Evolutionary conservation across 2,329 filamentous ascomycete species (phyloP).

Genomic region (Pseudofabraea citricarpa): DNA sequence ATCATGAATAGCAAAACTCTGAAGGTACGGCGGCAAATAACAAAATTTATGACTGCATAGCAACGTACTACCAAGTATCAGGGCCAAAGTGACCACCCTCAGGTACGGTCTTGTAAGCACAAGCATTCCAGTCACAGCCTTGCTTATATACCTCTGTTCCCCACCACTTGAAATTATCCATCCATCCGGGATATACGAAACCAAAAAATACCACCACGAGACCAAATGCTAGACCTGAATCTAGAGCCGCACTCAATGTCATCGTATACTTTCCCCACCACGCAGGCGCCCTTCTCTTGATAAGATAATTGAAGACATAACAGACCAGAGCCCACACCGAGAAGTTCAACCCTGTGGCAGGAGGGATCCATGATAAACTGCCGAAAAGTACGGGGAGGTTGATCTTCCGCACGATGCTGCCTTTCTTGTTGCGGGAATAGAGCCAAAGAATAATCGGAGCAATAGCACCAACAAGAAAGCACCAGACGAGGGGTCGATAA

Average conservation of each 20-base stretch:
- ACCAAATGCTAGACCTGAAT: conserved; percentile 77
- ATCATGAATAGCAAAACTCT: no score
- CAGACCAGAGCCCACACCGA: conserved; percentile 82
- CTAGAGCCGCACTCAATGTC: conserved; percentile 78
- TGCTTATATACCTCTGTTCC: conserved; percentile 81
- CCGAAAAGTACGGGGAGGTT: conserved; percentile 82
- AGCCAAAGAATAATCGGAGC: conserved; percentile 72
- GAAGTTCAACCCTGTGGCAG: conserved; percentile 82
- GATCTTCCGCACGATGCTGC: conserved; percentile 67
- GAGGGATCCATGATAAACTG: conserved; percentile 80
- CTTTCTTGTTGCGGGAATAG: conserved; percentile 54
- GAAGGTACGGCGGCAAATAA: no score
- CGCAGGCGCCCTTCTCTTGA: conserved; percentile 61
- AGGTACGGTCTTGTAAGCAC: conserved; percentile 60
- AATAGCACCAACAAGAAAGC: conserved; percentile 71
- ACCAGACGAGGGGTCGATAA: conserved; percentile 75
- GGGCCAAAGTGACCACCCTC: conserved; percentile 65
- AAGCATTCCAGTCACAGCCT: conserved; percentile 82
- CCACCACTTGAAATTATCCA: conserved; percentile 77
- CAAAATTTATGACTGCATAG: no score
- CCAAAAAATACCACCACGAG: conserved; percentile 83
- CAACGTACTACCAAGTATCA: conserved; percentile 48
- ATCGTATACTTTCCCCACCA: conserved; percentile 95
- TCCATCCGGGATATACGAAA: conserved; percentile 75
- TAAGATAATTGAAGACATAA: conserved; percentile 75